These are phyloP conservation scores for Xylaria sp. DNA, from an alignment of 2,329 filamentous ascomycete genomes.

Conservation along the genomic window DNA sequence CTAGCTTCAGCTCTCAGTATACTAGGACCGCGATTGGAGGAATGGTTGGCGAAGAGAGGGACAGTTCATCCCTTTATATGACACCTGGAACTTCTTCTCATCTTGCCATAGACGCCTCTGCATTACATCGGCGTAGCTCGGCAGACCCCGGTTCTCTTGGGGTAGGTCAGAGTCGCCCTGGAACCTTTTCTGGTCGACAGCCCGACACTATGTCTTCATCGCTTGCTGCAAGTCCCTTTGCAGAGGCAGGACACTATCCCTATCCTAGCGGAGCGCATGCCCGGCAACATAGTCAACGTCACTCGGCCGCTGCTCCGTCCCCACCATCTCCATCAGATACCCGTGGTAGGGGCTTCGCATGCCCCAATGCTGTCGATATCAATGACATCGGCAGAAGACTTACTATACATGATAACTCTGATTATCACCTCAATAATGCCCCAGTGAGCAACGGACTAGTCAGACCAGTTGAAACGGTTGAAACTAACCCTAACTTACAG, in stretches of 20 bases:
- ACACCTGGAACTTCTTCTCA: slow-evolving; percentile 15
- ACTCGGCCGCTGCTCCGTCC: slow-evolving; percentile 21
- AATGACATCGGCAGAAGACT: slow-evolving; percentile 33
- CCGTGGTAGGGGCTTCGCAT: slow-evolving; percentile 18
- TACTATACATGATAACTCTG: slow-evolving; percentile 32
- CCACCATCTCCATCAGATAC: slow-evolving; percentile 20
- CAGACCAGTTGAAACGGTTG: slow-evolving; percentile 35
- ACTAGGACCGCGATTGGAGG: slow-evolving; percentile 18
- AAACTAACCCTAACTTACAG: slow-evolving; percentile 44
- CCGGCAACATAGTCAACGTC: slow-evolving; percentile 20
- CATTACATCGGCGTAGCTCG: slow-evolving; percentile 27
- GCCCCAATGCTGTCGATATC: slow-evolving; percentile 32
- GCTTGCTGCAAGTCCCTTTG: slow-evolving; percentile 15
- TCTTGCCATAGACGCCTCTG: slow-evolving; percentile 14
- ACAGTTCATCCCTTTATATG: slow-evolving; percentile 16
- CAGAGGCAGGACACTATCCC: slow-evolving; percentile 16
- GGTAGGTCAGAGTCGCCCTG: slow-evolving; percentile 18
- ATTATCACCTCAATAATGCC: slow-evolving; percentile 9
- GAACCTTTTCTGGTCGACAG: slow-evolving; percentile 20
- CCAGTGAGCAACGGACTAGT: slow-evolving; percentile 23
- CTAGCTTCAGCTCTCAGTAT: slow-evolving; percentile 40
- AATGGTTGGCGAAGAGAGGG: slow-evolving; percentile 26
- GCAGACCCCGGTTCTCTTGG: slow-evolving; percentile 21
- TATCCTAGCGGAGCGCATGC: slow-evolving; percentile 18
- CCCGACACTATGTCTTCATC: slow-evolving; percentile 19